phyloP scores from a whole-genome alignment of 106 monocot genomes.

The Acanthochlamys bracteata region DNA sequence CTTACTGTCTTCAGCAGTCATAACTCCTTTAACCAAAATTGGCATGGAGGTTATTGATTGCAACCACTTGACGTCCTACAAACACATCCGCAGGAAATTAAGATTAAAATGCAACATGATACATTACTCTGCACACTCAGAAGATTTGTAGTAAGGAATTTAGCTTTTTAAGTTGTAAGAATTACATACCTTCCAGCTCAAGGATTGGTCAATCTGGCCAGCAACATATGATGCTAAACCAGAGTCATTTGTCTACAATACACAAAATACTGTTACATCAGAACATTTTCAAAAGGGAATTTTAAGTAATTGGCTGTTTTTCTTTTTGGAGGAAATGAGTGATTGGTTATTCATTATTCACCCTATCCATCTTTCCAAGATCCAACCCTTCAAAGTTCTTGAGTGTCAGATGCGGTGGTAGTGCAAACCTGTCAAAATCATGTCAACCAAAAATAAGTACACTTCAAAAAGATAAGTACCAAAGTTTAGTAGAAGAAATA shows the following conservation, averaged over 20 bases:
- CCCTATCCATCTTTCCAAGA: constrained; percentile 13
- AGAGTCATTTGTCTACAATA: constrained; percentile 7
- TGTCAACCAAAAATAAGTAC: too few species aligned
- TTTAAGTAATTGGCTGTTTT: not conserved
- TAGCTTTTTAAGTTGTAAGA: too few species aligned
- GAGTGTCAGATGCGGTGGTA: constrained; percentile 11
- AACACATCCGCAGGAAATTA: constrained; percentile 1
- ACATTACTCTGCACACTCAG: too few species aligned
- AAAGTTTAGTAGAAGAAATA: too few species aligned
- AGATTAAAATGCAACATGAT: too few species aligned
- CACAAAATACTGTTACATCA: not conserved
- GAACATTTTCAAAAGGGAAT: not conserved
- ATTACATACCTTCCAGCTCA: constrained; percentile 11
- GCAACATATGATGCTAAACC: constrained; percentile 12
- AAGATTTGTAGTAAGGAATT: too few species aligned
- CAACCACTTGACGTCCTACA: constrained; percentile 69
- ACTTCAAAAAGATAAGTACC: too few species aligned
- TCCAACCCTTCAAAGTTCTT: constrained; percentile 14
- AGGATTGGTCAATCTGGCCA: constrained; percentile 10
- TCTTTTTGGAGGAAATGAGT: too few species aligned
- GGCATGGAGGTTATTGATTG: constrained; percentile 64
- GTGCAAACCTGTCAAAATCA: constrained; percentile 4
- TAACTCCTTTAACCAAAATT: constrained; percentile 61
- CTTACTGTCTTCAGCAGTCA: constrained; percentile 66
- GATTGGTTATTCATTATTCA: not conserved